Base-by-base conservation (phyloP, 2,329 filamentous ascomycete species). In the Rhinocladiella mackenziei region DNA sequence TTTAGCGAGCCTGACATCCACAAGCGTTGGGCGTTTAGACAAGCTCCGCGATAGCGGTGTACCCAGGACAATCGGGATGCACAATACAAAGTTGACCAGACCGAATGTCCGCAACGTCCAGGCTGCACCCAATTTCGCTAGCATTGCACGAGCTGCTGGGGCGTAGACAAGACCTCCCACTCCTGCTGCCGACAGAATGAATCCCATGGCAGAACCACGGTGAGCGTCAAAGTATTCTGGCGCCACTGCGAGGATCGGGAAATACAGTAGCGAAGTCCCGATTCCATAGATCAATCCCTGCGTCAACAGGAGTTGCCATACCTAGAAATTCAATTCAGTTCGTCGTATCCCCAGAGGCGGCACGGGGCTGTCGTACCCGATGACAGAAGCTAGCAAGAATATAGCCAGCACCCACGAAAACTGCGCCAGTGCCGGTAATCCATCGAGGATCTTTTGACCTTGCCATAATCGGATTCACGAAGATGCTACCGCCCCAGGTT, bases 171-270 rank as follows among this genome's bases (percentile, higher is more conserved):
- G 58, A 0, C 79, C 80, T 2, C 79, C 80, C 0, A 82, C 50
- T 0, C 80, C 80, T 18, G 72, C 74, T 0, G 78, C 80, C 2
- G 76, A 71, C 1, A 78, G 72, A 1, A 73, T 69, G 38, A 83
- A 72, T 1, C 78, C 78, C 56, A 78, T 80, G 5, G 80, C 80
- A 3, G 83, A 68, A 39, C 73, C 74, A 1, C 79, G 66, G 11
- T 68, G 68, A 2, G 71, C 73, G 3, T 70, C 71, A 53, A 84
- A 84, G 78, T 79, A 83, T 49, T 82, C 78, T 2, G 80, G 73
- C 0, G 74, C 65, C 29, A 82, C 75, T 1, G 66, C 64, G 29
- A 80, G 73, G 23, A 66, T 69, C 6, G 72, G 76, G 3, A 79
- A 75, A 55, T 79, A 81, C 3, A 80, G 61, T 50, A 81, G 78